A percentile compares a stretch with the other conserved stretches of the same genome.
phyloP scores from a whole-genome alignment of 306 rosid genomes.

The Cucurbita moschata region DNA sequence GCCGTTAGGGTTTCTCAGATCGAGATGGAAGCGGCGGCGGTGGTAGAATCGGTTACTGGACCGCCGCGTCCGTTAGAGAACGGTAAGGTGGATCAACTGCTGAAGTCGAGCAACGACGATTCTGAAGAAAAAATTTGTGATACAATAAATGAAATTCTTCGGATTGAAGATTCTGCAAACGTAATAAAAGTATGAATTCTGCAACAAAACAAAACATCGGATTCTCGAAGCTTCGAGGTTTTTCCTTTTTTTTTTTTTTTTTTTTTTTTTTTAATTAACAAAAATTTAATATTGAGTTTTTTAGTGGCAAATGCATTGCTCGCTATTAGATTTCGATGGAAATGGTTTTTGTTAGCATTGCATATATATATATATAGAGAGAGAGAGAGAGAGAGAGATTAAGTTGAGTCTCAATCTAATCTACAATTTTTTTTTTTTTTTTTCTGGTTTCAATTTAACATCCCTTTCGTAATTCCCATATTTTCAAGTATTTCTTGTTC shows the following conservation, averaged over 20 bases:
- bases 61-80: conserved; percentile 15
- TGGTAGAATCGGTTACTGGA: conserved; percentile 18
- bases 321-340: background rate
- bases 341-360: background rate
- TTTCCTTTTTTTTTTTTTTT: background rate
- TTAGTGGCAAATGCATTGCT: background rate
- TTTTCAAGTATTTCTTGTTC: too few relatives aligned
- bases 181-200: background rate
- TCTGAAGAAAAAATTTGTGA: background rate
- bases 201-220: background rate
- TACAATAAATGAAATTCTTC: background rate
- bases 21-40: conserved; percentile 50
- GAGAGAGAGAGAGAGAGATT: too few relatives aligned
- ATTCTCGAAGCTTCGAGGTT: background rate
- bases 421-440: too few relatives aligned
- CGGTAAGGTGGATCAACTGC: background rate
- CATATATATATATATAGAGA: too few relatives aligned
- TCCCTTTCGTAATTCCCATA: too few relatives aligned
- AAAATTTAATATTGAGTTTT: background rate
- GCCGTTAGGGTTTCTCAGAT: conserved; percentile 80
- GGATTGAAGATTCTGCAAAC: background rate
- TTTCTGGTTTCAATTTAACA: too few relatives aligned
- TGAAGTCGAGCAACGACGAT: background rate
- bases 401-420: background rate
- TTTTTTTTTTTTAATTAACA: background rate